phyloP scores from a whole-genome alignment of 208 protist genomes.

The Vickermania ingenoplastis region DNA sequence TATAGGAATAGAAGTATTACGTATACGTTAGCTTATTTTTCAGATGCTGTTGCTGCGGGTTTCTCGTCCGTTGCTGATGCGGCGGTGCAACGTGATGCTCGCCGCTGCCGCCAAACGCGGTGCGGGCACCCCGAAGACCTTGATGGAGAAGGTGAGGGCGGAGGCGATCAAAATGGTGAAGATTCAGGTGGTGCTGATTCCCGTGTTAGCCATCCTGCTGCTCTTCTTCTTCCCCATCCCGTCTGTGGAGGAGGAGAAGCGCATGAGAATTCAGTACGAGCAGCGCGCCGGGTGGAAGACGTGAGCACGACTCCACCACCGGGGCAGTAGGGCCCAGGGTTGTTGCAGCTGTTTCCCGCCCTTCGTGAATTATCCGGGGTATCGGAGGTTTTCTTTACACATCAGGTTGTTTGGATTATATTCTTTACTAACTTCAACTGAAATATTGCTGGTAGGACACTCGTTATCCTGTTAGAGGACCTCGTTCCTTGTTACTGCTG shows the following conservation, averaged over 20 bases:
- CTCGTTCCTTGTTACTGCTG: no score
- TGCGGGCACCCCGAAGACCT: constrained; percentile 27
- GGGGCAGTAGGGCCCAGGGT: background rate
- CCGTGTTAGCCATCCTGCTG: constrained; percentile 36
- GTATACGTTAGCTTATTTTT: background rate
- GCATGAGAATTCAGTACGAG: constrained; percentile 68
- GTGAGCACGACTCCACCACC: constrained; percentile 27
- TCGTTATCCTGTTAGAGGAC: no score
- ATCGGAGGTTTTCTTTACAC: no score
- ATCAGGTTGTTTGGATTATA: no score
- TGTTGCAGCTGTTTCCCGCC: no score
- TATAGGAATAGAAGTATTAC: no score
- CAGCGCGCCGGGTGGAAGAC: constrained; percentile 83
- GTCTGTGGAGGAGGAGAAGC: constrained; percentile 49
- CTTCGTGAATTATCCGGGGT: no score
- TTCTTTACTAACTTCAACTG: no score
- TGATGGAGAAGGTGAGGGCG: constrained; percentile 50
- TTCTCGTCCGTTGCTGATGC: background rate
- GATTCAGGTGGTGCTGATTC: constrained; percentile 71
- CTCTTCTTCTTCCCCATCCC: constrained; percentile 66
- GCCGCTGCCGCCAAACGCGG: no score
- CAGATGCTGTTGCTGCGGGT: background rate
- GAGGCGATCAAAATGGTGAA: constrained; percentile 74
- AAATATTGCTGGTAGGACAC: no score
- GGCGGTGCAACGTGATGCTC: no score